Conservation (phyloP, 73 alveolate genomes). For the Paramecium biaurelia region DNA sequence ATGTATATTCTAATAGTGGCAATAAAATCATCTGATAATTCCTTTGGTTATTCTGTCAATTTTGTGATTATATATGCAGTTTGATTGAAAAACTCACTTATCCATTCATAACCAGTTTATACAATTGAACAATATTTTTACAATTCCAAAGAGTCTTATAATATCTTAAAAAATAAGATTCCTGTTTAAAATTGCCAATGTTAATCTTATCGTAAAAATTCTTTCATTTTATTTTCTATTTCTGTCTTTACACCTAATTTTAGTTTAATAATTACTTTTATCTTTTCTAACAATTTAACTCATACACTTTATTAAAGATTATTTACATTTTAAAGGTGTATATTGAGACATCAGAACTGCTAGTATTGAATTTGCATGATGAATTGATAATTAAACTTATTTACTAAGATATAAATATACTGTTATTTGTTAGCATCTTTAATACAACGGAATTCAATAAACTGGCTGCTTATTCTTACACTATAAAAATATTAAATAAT, state of each 20-base stretch:
- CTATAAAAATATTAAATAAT: background rate
- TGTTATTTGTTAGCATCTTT: background rate
- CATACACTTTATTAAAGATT: background rate
- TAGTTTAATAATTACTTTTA: background rate
- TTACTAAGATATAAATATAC: background rate
- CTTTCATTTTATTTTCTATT: background rate
- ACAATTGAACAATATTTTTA: background rate
- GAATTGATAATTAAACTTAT: background rate
- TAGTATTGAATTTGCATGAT: background rate
- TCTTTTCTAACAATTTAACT: background rate
- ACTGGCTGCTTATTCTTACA: slow-evolving; percentile 2
- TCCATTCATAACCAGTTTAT: background rate
- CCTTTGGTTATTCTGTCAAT: background rate
- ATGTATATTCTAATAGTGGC: background rate
- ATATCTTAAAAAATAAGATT: background rate
- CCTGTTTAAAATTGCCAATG: background rate
- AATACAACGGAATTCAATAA: background rate
- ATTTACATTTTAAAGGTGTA: background rate
- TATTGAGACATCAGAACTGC: background rate
- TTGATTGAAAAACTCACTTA: background rate
- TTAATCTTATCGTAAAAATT: background rate
- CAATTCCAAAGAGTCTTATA: background rate
- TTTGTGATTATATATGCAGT: background rate
- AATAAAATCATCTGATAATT: background rate
- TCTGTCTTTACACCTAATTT: background rate